Evolutionary conservation across 164 flowering plant species (phyloP), one percentile per base, ranked within the genome.

Genomic region (Berberis vulgaris): DNA sequence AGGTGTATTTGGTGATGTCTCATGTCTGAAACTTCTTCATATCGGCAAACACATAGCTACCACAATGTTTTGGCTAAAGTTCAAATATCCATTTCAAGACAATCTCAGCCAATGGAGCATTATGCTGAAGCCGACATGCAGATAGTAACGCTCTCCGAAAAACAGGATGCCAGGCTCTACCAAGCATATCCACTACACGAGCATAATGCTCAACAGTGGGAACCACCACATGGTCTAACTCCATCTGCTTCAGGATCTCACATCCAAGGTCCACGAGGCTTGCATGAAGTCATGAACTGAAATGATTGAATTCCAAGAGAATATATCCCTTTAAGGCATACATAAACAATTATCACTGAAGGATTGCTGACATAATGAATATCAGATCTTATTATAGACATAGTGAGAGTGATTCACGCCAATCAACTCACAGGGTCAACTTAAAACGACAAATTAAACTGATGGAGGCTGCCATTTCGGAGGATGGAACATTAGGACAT

Each of bases 231-330:
- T 81, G 72, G 13, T 69, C 61, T 13, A 7, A 44, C 45, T 72
- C 63, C 78, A 72, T 76, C 11, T 45, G 13, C 6, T 45, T 55
- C 9, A 72, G 56, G 57, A 80, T 66, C 60, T 77, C 70, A 39
- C 68, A 73, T 5, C 89, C 96, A 57, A 53, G 67, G 2, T 43
- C 65, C 11, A 86, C 65, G 4, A 83, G 70, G 8, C 96, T 88
- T 38, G 82, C 77, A 62, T 84, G 96, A 69, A 84, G 61, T 78
- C 79, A 65, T 78, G 80, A 60, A 83, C 84, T 9, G 79, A 69
- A 13, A 87, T 69, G 11, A 86, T 81, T 1, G 95, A 83, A 70
- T 86, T 88, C 95, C 95, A 88, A 2, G 95, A 83, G 59, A 78
- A 80, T 41, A 81, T 70, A 66, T 88, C 95, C 71, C 59, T 70